Evolutionary conservation across 176 grass and related monocot species (phyloP), one percentile per base, ranked within the genome.

Genomic region (Eleusine indica): DNA sequence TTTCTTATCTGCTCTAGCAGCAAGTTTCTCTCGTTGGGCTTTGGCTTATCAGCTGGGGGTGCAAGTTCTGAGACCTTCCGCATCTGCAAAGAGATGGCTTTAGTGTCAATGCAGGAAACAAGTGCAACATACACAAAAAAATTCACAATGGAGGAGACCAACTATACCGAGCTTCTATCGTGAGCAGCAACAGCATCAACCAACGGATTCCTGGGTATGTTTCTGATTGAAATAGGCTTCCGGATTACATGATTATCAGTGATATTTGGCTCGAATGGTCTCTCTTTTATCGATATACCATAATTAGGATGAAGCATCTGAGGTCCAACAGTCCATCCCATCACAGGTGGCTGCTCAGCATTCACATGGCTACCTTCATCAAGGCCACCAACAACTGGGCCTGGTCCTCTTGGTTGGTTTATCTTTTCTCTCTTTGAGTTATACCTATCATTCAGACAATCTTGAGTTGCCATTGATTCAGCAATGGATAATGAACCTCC

Each of bases 1-100:
- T 86, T 99, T 87, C 89, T 89, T 84, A 99, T 99, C 83, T 99
- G 97, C 75, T 99, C 97, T 80, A 99, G 88, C 82, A 96, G 87
- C 73, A 89, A 58, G 87, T 99, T 90, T 87, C 88, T 96, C 53
- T 96, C 93, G 19, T 82, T 63, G 58, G 84, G 43, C 64, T 92
- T 89, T 22, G 77, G 61, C 51, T 89, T 83, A 52, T 86, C 78
- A 32, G 80, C 66, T 78, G 93, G 41, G 22, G 46, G 53, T 51
- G 58, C 88, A 47, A 96, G 73, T 74, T 94, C 91, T 73, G 97
- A 94, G 69, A 99, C 76, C 84, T 96, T 99, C 51, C 97, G 91
- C 97, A 99, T 89, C 97, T 99, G 90, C 75, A 76, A 37, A 65
- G 86, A 22, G 17, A 85, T 75, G 79, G 62, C 87, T 63, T 80